Percentiles rank a stretch among this genome's conserved stretches.
phyloP scores from a whole-genome alignment of 2,329 filamentous ascomycete genomes.

The Dactylonectria estremocensis region DNA sequence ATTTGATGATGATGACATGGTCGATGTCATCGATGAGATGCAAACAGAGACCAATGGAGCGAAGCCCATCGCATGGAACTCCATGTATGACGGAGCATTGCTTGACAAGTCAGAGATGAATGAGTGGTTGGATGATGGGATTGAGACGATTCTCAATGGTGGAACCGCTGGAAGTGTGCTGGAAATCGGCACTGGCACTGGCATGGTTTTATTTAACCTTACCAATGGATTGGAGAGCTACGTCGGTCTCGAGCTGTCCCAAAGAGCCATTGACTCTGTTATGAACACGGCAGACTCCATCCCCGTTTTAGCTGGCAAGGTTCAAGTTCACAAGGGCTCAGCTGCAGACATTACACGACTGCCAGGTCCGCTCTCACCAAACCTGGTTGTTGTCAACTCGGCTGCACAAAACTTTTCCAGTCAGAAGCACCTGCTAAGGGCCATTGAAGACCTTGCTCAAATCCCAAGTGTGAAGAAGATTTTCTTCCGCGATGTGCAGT shows the following conservation, averaged over 20 bases:
- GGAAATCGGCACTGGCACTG: constrained; percentile 50
- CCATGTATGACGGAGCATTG: constrained; percentile 49
- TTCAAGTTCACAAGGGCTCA: constrained; percentile 37
- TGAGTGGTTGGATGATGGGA: constrained; percentile 53
- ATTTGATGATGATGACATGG: constrained; percentile 37
- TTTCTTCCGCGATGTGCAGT: constrained; percentile 45
- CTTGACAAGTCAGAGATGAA: constrained; percentile 50
- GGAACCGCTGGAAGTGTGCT: constrained; percentile 38
- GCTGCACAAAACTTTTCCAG: constrained; percentile 50
- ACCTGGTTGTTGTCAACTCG: constrained; percentile 48
- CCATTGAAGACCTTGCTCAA: constrained; percentile 32
- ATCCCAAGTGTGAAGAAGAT: constrained; percentile 21
- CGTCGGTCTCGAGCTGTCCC: constrained; percentile 48
- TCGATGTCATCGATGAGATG: constrained; percentile 34
- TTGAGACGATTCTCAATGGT: constrained; percentile 38
- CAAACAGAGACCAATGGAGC: constrained; percentile 34
- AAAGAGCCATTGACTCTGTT: constrained; percentile 41
- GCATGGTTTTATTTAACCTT: constrained; percentile 51
- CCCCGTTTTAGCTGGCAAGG: constrained; percentile 20
- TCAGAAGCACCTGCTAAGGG: constrained; percentile 39
- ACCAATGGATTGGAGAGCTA: constrained; percentile 41
- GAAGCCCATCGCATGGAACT: constrained; percentile 53
- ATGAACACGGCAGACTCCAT: constrained; percentile 27
- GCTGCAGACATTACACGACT: constrained; percentile 39
- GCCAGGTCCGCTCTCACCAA: not conserved